These are phyloP conservation scores for Pyracantha coccinea DNA, from an alignment of 331 rosid species.

Conservation along the genomic window DNA sequence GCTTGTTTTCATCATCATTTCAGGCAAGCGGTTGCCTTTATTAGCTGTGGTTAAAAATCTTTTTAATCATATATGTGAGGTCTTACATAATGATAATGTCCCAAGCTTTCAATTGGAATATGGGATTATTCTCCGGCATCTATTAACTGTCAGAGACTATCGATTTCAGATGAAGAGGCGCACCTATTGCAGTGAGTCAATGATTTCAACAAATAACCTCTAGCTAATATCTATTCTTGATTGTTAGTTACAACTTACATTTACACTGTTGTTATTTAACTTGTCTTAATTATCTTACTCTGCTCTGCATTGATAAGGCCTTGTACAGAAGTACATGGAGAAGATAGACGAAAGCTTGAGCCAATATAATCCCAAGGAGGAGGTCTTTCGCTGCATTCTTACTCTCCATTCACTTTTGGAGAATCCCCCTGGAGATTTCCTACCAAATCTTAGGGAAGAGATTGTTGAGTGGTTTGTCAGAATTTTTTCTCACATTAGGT, in stretches of 20 bases:
- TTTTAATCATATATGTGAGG: slow-evolving; percentile 74
- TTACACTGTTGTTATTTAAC: slow-evolving; percentile 4
- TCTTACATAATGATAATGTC: slow-evolving; percentile 54
- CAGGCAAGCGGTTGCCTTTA: slow-evolving; percentile 57
- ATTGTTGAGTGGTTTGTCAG: slow-evolving; percentile 50
- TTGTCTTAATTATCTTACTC: slow-evolving; percentile 6
- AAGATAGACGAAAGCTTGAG: slow-evolving; percentile 53
- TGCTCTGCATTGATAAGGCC: slow-evolving; percentile 37
- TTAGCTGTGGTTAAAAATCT: slow-evolving; percentile 57
- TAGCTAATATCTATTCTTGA: slow-evolving; percentile 3
- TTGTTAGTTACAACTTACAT: slow-evolving; percentile 4
- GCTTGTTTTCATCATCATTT: slow-evolving; percentile 10
- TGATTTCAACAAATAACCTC: slow-evolving; percentile 4
- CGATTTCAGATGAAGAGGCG: slow-evolving; percentile 78
- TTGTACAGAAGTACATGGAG: slow-evolving; percentile 59
- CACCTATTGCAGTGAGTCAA: slow-evolving; percentile 62
- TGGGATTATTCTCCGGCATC: slow-evolving; percentile 67
- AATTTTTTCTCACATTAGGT: slow-evolving; percentile 68
- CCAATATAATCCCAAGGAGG: slow-evolving; percentile 62
- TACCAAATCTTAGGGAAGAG: slow-evolving; percentile 52
- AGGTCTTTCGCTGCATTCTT: slow-evolving; percentile 71
- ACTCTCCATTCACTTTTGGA: slow-evolving; percentile 82
- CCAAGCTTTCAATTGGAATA: slow-evolving; percentile 84
- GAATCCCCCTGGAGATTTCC: slow-evolving; percentile 84
- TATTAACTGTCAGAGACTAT: slow-evolving; percentile 66